These are phyloP conservation scores for Beauveria caledonica DNA, from an alignment of 2,329 filamentous ascomycete species.

Conservation along the genomic window DNA sequence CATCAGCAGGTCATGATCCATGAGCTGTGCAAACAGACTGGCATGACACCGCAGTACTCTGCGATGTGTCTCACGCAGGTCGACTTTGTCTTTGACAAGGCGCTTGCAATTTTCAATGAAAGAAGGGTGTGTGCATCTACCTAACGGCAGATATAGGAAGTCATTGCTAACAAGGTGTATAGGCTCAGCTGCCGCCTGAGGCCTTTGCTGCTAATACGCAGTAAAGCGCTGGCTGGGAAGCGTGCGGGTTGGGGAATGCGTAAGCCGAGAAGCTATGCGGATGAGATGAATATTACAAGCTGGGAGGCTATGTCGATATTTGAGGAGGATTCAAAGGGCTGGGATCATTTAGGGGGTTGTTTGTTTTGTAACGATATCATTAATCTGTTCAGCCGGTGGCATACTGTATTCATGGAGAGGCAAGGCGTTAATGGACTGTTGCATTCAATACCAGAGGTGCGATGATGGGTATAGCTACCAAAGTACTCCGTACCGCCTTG, in stretches of 20 bases:
- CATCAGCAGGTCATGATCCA: conserved; percentile 62
- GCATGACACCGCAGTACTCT: conserved; percentile 72
- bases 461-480: not conserved
- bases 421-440: conserved; percentile 5
- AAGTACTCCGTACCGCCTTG: not conserved
- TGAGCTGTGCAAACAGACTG: conserved; percentile 68
- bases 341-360: not conserved
- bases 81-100: conserved; percentile 71
- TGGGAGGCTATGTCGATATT: not conserved
- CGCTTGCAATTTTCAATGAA: conserved; percentile 65
- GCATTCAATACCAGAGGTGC: not conserved
- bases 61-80: conserved; percentile 73
- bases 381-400: conserved; percentile 5
- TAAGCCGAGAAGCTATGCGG: not conserved
- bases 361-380: not conserved
- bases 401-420: conserved; percentile 6
- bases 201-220: conserved; percentile 31
- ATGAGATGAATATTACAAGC: not conserved
- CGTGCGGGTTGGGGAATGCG: too few relatives aligned
- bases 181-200: conserved; percentile 39
- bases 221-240: conserved; percentile 1
- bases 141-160: not conserved
- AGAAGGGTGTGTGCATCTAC: conserved; percentile 52
- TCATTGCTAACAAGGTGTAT: conserved; percentile 12
- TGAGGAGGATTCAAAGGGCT: not conserved